Evolutionary conservation across 306 rosid genomes (phyloP).

Genomic region (Boehmeria nivea): DNA sequence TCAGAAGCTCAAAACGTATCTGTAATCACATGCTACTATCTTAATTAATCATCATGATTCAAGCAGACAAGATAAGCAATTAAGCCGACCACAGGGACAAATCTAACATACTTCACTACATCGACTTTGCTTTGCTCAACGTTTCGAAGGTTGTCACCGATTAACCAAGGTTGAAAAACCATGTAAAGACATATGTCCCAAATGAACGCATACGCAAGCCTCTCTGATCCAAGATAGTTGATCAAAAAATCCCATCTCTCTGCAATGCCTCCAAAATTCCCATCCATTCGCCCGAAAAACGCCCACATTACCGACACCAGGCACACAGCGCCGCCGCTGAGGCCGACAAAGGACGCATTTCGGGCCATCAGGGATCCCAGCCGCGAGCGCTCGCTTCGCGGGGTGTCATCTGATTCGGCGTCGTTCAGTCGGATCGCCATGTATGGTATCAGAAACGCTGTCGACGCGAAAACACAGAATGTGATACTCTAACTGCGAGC

Average conservation of each 20-base stretch:
- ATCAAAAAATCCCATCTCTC: constrained; percentile 78
- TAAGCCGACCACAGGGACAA: constrained; percentile 74
- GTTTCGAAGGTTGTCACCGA: constrained; percentile 73
- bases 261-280: constrained; percentile 54
- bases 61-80: constrained; percentile 66
- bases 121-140: constrained; percentile 45
- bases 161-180: constrained; percentile 89
- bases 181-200: constrained; percentile 83
- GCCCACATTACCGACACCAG: constrained; percentile 66
- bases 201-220: constrained; percentile 87
- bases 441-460: constrained; percentile 90
- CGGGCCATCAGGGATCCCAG: constrained; percentile 60
- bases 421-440: constrained; percentile 86
- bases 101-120: constrained; percentile 55
- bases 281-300: constrained; percentile 53
- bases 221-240: constrained; percentile 69
- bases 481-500: constrained; percentile 4
- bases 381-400: constrained; percentile 39
- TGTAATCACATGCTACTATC: too few species aligned
- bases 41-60: too few species aligned
- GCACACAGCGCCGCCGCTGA: constrained; percentile 58
- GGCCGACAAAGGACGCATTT: constrained; percentile 60
- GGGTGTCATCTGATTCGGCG: constrained; percentile 33
- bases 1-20: too few species aligned
- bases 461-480: constrained; percentile 16